Percentiles rank a stretch among this genome's conserved stretches.
Evolutionary conservation across 495 filamentous ascomycete genomes (phyloP).

Genomic region (Podospora anserina): DNA sequence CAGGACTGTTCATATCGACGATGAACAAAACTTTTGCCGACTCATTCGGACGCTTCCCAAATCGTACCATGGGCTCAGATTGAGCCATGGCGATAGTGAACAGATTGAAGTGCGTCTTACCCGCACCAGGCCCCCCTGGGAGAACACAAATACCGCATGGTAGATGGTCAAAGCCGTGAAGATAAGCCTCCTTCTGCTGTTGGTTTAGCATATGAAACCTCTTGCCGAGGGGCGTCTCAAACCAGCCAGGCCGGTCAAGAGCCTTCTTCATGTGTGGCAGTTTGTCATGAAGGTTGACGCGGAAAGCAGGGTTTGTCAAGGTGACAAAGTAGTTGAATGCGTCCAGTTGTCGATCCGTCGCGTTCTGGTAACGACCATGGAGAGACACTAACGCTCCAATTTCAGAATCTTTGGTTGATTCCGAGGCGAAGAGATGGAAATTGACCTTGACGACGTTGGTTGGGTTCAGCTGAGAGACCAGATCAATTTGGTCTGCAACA

Average conservation of each 20-base stretch:
- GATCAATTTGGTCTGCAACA: too few relatives aligned
- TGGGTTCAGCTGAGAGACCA: background rate
- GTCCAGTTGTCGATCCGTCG: background rate
- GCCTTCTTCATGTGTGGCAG: background rate
- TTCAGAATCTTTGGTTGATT: background rate
- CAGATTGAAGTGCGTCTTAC: conserved; percentile 29
- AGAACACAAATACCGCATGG: conserved; percentile 22
- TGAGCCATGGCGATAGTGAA: conserved; percentile 21
- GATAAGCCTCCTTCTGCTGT: conserved; percentile 8
- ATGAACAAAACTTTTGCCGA: conserved; percentile 26
- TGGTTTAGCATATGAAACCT: conserved; percentile 6
- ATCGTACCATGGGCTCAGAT: background rate
- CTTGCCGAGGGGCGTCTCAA: background rate
- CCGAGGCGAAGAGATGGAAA: background rate
- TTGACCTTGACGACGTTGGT: background rate
- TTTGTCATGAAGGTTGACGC: background rate
- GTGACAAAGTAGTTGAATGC: background rate
- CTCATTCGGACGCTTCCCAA: background rate
- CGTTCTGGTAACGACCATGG: background rate
- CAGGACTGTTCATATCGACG: conserved; percentile 30
- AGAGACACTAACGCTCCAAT: background rate
- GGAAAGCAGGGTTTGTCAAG: background rate
- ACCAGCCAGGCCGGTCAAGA: background rate
- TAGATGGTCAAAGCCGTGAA: conserved; percentile 15
- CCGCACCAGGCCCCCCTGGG: conserved; percentile 28